Conservation (phyloP, 495 filamentous ascomycete species). For the Podospora fimiseda region DNA sequence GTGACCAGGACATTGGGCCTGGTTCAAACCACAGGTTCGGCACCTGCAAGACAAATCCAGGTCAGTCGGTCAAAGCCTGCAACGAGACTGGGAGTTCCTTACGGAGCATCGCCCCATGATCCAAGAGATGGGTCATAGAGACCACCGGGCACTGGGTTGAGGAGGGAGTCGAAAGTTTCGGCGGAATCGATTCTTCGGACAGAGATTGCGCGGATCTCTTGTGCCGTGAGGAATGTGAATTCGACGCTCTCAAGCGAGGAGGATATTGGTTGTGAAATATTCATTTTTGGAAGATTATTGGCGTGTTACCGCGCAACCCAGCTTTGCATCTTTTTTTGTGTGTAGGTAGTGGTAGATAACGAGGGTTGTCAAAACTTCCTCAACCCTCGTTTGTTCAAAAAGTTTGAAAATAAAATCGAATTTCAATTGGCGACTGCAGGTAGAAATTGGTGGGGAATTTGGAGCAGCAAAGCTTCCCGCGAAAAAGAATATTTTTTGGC, state of each 20-base stretch:
- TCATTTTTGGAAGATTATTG: conserved; percentile 46
- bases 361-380: neutral
- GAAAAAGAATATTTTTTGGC: conserved; percentile 35
- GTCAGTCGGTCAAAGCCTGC: conserved; percentile 14
- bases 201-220: conserved; percentile 82
- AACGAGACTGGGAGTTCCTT: conserved; percentile 29
- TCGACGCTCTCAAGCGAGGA: conserved; percentile 82
- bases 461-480: conserved; percentile 16
- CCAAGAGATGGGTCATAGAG: conserved; percentile 91
- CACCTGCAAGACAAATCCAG: conserved; percentile 58
- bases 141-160: conserved; percentile 80
- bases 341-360: neutral
- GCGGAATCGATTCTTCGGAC: conserved; percentile 89
- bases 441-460: conserved; percentile 24
- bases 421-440: conserved; percentile 18
- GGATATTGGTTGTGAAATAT: conserved; percentile 81
- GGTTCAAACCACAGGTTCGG: conserved; percentile 77
- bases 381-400: no score
- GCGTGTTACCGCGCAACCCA: conserved; percentile 7
- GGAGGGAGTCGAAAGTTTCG: conserved; percentile 78
- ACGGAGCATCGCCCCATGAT: conserved; percentile 78
- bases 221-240: conserved; percentile 72
- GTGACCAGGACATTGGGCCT: conserved; percentile 82
- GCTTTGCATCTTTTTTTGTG: conserved; percentile 4
- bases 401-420: neutral